These are phyloP conservation scores for Didymella segeticola DNA, from an alignment of 2,329 filamentous ascomycete genomes.

Conservation along the genomic window DNA sequence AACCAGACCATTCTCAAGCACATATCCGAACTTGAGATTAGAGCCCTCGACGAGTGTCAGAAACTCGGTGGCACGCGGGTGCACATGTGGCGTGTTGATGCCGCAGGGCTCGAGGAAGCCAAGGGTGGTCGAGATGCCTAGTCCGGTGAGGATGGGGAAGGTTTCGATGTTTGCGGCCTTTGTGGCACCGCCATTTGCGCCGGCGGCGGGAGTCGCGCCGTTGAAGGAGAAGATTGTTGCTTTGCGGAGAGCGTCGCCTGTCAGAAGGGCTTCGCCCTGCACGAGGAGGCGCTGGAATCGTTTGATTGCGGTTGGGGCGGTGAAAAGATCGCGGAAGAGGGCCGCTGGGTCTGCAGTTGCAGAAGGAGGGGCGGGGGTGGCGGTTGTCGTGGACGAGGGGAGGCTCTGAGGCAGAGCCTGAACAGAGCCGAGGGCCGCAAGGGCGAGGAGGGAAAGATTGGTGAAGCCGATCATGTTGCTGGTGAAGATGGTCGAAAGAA, in stretches of 20 bases:
- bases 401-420: constrained; percentile 40
- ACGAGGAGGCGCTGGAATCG: constrained; percentile 48
- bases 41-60: constrained; percentile 53
- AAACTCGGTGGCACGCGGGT: constrained; percentile 58
- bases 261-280: constrained; percentile 39
- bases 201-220: constrained; percentile 48
- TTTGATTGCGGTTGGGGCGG: constrained; percentile 47
- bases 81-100: constrained; percentile 58
- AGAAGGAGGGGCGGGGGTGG: constrained; percentile 22
- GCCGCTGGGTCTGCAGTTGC: constrained; percentile 27
- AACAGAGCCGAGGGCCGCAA: constrained; percentile 39
- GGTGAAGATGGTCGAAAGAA: constrained; percentile 16
- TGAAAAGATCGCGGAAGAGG: constrained; percentile 41
- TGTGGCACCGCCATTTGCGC: constrained; percentile 62
- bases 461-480: constrained; percentile 46
- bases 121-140: constrained; percentile 49
- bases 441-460: constrained; percentile 43
- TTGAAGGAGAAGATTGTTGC: constrained; percentile 70
- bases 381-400: constrained; percentile 16
- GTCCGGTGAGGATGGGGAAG: constrained; percentile 50
- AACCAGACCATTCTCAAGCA: constrained; percentile 56
- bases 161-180: constrained; percentile 46
- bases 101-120: constrained; percentile 54
- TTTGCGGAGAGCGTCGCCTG: constrained; percentile 38
- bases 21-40: constrained; percentile 53